Conservation (phyloP, 768 basidiomycete species). For the Agaricus sinodeliciosus region DNA sequence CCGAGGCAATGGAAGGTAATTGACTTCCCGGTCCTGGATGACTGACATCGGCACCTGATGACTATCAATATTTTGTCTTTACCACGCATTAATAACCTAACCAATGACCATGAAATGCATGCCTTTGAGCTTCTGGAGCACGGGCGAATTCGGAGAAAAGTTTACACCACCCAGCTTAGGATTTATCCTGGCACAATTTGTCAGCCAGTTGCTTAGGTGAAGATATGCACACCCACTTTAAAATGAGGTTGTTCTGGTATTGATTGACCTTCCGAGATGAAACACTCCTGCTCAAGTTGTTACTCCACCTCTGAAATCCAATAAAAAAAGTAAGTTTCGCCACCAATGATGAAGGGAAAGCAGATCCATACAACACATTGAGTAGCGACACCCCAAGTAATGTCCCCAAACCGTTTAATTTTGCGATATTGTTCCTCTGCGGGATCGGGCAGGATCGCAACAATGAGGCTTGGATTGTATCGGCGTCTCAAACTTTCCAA, state of each 20-base stretch:
- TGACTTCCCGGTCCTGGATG: conserved; percentile 53
- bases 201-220: not conserved
- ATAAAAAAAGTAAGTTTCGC: not conserved
- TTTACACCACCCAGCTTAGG: conserved; percentile 49
- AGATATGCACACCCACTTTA: conserved; percentile 34
- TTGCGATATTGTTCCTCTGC: conserved; percentile 20
- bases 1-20: conserved; percentile 48
- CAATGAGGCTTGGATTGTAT: conserved; percentile 15
- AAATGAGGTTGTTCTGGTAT: conserved; percentile 49
- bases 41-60: conserved; percentile 50
- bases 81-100: conserved; percentile 10
- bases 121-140: conserved; percentile 12
- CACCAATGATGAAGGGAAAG: not conserved
- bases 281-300: conserved; percentile 4
- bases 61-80: not conserved
- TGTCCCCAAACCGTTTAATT: conserved; percentile 30
- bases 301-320: conserved; percentile 4
- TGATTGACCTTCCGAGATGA: conserved; percentile 29
- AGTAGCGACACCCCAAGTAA: conserved; percentile 49
- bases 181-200: conserved; percentile 34
- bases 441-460: conserved; percentile 25
- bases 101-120: conserved; percentile 35
- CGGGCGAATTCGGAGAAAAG: conserved; percentile 23
- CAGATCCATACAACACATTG: conserved; percentile 50
- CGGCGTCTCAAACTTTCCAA: conserved; percentile 8